Evolutionary conservation across 2,329 filamentous ascomycete species (phyloP).

Genomic region (Fusarium devonianum): DNA sequence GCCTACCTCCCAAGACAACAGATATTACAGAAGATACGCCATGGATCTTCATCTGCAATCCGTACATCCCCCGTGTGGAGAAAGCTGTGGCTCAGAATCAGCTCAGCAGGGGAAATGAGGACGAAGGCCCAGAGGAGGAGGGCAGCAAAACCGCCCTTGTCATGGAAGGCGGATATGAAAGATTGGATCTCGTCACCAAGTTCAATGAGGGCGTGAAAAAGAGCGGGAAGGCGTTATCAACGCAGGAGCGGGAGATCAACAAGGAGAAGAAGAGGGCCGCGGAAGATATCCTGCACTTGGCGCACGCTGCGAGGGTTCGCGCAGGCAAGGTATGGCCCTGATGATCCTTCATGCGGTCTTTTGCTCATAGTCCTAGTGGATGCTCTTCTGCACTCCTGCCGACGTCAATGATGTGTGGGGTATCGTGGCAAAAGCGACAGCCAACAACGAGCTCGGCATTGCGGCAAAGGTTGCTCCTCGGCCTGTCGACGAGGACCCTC

Average conservation of each 20-base stretch:
- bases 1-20: slow-evolving; percentile 73
- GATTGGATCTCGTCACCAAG: slow-evolving; percentile 53
- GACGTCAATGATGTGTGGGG: slow-evolving; percentile 71
- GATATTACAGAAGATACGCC: slow-evolving; percentile 53
- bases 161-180: slow-evolving; percentile 58
- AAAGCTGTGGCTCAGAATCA: slow-evolving; percentile 47
- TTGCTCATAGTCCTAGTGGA: slow-evolving; percentile 65
- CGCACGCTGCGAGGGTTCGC: slow-evolving; percentile 63
- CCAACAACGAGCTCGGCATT: slow-evolving; percentile 73
- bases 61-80: slow-evolving; percentile 54
- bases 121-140: slow-evolving; percentile 57
- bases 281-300: slow-evolving; percentile 66
- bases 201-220: slow-evolving; percentile 59
- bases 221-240: slow-evolving; percentile 44
- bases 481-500: slow-evolving; percentile 49
- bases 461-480: slow-evolving; percentile 74
- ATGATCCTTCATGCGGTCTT: background rate
- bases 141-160: slow-evolving; percentile 58
- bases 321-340: slow-evolving; percentile 67
- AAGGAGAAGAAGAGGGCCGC: slow-evolving; percentile 58
- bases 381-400: slow-evolving; percentile 67
- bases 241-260: slow-evolving; percentile 56
- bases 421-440: slow-evolving; percentile 70
- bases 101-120: slow-evolving; percentile 53
- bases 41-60: slow-evolving; percentile 80